Percentiles rank a stretch among this genome's conserved stretches.
Conservation (phyloP, 805 yeast species). For the Kockiozyma suomiensis region DNA sequence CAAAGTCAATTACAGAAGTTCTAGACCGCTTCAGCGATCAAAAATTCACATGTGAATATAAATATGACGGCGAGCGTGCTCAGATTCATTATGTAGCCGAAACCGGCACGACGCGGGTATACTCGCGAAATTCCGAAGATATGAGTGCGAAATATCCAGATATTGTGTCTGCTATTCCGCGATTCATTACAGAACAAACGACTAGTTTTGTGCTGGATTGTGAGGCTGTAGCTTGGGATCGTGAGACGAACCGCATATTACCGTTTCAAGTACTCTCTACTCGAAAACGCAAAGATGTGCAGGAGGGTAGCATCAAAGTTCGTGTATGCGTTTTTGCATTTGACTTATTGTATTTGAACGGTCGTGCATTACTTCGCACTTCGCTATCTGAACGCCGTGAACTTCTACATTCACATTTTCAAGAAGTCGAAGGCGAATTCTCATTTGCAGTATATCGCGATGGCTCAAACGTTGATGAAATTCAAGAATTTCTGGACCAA, state of each 20-base stretch:
- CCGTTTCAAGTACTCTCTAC: constrained; percentile 95
- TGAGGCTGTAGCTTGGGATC: constrained; percentile 98
- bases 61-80: constrained; percentile 97
- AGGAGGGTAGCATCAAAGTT: constrained; percentile 82
- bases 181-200: constrained; percentile 52
- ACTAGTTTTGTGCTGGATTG: constrained; percentile 80
- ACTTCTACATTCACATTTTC: constrained; percentile 58
- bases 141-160: constrained; percentile 97
- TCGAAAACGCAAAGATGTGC: constrained; percentile 90
- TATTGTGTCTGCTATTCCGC: constrained; percentile 66
- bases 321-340: constrained; percentile 91
- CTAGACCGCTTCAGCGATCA: constrained; percentile 72
- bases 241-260: constrained; percentile 70
- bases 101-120: constrained; percentile 48
- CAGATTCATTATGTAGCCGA: constrained; percentile 76
- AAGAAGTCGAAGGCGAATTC: constrained; percentile 72
- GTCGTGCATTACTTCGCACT: constrained; percentile 55
- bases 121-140: constrained; percentile 93
- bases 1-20: constrained; percentile 89
- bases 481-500: constrained; percentile 83
- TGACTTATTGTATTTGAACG: constrained; percentile 77
- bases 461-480: constrained; percentile 69
- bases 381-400: constrained; percentile 72
- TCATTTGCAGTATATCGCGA: constrained; percentile 76
- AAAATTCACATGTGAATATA: constrained; percentile 91